These are phyloP conservation scores for Schizochytrium sp. DNA, from an alignment of 108 stramenopile genomes.

Conservation along the genomic window DNA sequence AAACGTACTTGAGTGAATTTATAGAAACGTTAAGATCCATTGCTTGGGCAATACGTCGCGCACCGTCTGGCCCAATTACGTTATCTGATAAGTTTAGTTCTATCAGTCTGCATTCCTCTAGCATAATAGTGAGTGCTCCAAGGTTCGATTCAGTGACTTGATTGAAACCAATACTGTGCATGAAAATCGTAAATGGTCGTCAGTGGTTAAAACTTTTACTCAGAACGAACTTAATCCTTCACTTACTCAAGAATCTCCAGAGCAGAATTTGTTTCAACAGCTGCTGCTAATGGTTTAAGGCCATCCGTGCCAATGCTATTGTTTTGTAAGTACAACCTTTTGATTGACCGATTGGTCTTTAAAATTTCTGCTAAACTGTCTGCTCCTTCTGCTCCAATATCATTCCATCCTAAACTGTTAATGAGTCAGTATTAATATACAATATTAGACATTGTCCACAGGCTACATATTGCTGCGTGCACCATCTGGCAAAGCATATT, in stretches of 20 bases:
- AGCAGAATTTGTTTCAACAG: neutral
- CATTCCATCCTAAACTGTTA: neutral
- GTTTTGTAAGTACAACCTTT: conserved; percentile 5
- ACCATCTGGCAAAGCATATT: too few species aligned
- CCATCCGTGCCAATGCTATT: neutral
- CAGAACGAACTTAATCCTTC: too few species aligned
- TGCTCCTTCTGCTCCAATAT: neutral
- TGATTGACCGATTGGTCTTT: neutral
- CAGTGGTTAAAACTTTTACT: too few species aligned
- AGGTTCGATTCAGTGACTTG: neutral
- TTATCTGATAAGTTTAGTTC: neutral
- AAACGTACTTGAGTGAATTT: neutral
- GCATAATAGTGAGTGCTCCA: neutral
- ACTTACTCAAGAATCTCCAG: neutral
- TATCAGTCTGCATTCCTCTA: neutral
- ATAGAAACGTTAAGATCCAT: neutral
- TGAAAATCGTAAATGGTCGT: too few species aligned
- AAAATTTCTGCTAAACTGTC: neutral
- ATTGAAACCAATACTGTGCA: neutral
- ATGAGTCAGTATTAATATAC: neutral
- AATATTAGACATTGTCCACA: too few species aligned
- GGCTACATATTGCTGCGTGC: too few species aligned
- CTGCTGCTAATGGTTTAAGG: neutral
- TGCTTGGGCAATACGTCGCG: neutral
- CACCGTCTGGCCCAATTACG: neutral